phyloP scores from a whole-genome alignment of 164 flowering plant species.

The Berberis thunbergii region DNA sequence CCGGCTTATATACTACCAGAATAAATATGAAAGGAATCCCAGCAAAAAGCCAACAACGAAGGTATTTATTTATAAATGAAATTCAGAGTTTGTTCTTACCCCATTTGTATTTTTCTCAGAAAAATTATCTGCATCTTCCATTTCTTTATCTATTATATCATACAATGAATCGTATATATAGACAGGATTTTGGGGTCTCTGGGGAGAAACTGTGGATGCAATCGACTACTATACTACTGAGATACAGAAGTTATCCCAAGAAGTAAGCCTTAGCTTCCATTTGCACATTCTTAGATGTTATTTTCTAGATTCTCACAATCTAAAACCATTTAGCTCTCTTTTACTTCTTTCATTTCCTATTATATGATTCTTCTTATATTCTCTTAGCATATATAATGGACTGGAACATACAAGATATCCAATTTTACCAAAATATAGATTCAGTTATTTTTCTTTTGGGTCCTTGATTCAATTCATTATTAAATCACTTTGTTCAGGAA shows the following conservation, averaged over 20 bases:
- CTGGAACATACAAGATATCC: too few species aligned
- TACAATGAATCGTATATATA: slow-evolving; percentile 23
- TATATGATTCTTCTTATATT: too few species aligned
- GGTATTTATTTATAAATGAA: slow-evolving; percentile 31
- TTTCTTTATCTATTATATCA: slow-evolving; percentile 9
- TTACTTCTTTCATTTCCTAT: too few species aligned
- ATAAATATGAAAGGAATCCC: slow-evolving; percentile 56
- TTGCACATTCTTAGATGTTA: background rate
- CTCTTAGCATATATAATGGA: too few species aligned
- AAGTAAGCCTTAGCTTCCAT: slow-evolving; percentile 33
- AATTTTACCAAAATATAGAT: too few species aligned
- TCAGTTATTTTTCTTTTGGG: too few species aligned
- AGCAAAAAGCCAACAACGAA: slow-evolving; percentile 47
- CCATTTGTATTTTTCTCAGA: background rate
- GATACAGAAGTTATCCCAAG: slow-evolving; percentile 44
- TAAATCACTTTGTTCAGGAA: slow-evolving; percentile 36
- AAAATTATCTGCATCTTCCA: background rate
- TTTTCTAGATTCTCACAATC: too few species aligned
- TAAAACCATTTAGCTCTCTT: too few species aligned
- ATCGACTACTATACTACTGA: slow-evolving; percentile 48
- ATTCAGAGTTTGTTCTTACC: background rate
- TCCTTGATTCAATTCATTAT: background rate
- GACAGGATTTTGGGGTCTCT: slow-evolving; percentile 78
- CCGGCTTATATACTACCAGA: slow-evolving; percentile 62
- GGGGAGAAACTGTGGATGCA: slow-evolving; percentile 68